Conservation (phyloP, 2,329 filamentous ascomycete species). For the Plenodomus lindquistii region DNA sequence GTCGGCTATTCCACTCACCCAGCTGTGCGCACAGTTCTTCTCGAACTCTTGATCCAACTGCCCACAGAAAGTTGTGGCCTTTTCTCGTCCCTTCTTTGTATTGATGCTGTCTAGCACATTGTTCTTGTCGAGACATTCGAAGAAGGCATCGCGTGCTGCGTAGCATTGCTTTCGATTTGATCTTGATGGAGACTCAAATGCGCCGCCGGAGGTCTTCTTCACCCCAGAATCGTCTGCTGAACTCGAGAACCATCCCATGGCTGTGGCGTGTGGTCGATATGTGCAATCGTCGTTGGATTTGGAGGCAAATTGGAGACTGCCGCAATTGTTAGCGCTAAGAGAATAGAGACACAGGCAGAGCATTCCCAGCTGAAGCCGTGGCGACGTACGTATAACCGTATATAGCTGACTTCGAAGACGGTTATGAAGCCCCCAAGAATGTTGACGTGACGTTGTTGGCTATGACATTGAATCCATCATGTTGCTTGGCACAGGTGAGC, state of each 20-base stretch:
- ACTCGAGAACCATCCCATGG: slow-evolving; percentile 59
- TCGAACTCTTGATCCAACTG: slow-evolving; percentile 71
- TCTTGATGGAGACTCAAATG: slow-evolving; percentile 80
- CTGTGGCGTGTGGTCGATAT: slow-evolving; percentile 13
- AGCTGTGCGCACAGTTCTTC: slow-evolving; percentile 82
- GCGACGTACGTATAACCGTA: too few species aligned
- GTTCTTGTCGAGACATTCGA: slow-evolving; percentile 81
- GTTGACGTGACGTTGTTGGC: neutral
- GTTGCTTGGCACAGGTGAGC: slow-evolving; percentile 30
- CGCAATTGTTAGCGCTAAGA: slow-evolving; percentile 4
- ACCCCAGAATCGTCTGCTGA: slow-evolving; percentile 40
- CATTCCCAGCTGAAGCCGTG: neutral
- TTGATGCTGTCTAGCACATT: slow-evolving; percentile 75
- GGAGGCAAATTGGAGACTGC: slow-evolving; percentile 6
- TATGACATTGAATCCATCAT: slow-evolving; percentile 12
- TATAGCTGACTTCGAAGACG: neutral
- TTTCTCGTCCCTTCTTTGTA: slow-evolving; percentile 56
- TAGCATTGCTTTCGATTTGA: slow-evolving; percentile 83
- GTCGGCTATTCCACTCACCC: slow-evolving; percentile 64
- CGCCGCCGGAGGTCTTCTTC: slow-evolving; percentile 53
- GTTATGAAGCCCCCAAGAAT: neutral
- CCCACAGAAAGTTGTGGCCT: slow-evolving; percentile 59
- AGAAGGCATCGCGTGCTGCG: slow-evolving; percentile 86
- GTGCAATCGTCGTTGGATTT: neutral
- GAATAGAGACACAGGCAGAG: neutral